Conservation (phyloP, 345 rosid genomes). For the Salix viminalis region DNA sequence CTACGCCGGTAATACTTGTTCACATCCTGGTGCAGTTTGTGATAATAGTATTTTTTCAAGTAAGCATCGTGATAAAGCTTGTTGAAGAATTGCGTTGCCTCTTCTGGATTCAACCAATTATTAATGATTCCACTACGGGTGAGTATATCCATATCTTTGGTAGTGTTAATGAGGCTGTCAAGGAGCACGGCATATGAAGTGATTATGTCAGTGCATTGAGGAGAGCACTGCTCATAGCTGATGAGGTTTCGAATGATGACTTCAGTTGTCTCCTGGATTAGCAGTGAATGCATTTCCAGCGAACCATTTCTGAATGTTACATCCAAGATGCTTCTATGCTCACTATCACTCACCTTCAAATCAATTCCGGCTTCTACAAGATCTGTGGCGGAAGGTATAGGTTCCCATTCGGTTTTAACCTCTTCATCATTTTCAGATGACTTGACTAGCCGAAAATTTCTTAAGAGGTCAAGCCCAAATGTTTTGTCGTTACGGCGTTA, state of each 20-base stretch:
- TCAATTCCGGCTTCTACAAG: constrained; percentile 5
- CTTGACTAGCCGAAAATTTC: neutral
- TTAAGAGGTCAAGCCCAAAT: constrained; percentile 13
- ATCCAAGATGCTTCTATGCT: constrained; percentile 1
- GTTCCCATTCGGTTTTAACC: neutral
- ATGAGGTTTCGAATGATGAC: constrained; percentile 18
- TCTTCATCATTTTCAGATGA: neutral
- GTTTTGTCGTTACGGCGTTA: too few relatives aligned
- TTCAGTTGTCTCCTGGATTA: constrained; percentile 15
- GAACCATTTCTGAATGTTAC: neutral
- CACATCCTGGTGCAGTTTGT: neutral
- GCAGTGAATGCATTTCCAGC: constrained; percentile 12
- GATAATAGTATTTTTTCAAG: neutral
- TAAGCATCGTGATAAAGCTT: constrained; percentile 15
- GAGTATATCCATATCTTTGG: constrained; percentile 10
- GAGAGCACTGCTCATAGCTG: constrained; percentile 14
- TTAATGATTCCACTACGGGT: neutral
- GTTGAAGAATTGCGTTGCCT: constrained; percentile 22
- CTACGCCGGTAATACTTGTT: neutral
- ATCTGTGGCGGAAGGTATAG: constrained; percentile 4
- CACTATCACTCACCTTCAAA: neutral
- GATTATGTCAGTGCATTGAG: neutral
- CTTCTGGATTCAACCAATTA: constrained; percentile 18
- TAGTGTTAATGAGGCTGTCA: constrained; percentile 11
- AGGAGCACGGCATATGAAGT: constrained; percentile 20